phyloP scores from a whole-genome alignment of 164 flowering plant genomes.

The Vitis labrusca region DNA sequence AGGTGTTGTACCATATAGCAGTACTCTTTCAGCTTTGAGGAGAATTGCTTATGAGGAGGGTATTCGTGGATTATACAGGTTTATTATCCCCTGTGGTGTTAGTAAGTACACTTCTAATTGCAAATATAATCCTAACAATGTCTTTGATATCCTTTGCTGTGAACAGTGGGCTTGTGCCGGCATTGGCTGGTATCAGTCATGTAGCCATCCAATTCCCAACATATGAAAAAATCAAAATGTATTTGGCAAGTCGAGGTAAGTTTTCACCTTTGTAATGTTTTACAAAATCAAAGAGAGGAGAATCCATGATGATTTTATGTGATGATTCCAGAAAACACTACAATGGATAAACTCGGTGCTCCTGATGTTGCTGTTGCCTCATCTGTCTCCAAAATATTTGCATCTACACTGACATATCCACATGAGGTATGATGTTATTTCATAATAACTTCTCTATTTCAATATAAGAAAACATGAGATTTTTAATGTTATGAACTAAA shows the following conservation, averaged over 20 bases:
- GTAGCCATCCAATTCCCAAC: constrained; percentile 97
- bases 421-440: constrained; percentile 71
- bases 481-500: background rate
- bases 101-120: background rate
- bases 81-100: background rate
- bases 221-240: constrained; percentile 83
- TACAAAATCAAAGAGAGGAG: background rate
- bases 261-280: background rate
- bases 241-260: constrained; percentile 75
- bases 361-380: constrained; percentile 94
- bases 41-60: constrained; percentile 93
- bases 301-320: constrained; percentile 6
- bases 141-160: constrained; percentile 15
- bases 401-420: constrained; percentile 96
- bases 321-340: constrained; percentile 54
- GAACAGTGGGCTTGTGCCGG: constrained; percentile 95
- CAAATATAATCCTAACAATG: constrained; percentile 1
- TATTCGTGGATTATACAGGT: constrained; percentile 96
- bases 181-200: constrained; percentile 94
- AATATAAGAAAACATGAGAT: background rate
- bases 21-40: constrained; percentile 83
- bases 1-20: constrained; percentile 70
- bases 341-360: constrained; percentile 75
- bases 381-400: constrained; percentile 87
- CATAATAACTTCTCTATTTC: background rate